These are phyloP conservation scores for Brassica incana DNA, from an alignment of 345 rosid species.

Conservation along the genomic window DNA sequence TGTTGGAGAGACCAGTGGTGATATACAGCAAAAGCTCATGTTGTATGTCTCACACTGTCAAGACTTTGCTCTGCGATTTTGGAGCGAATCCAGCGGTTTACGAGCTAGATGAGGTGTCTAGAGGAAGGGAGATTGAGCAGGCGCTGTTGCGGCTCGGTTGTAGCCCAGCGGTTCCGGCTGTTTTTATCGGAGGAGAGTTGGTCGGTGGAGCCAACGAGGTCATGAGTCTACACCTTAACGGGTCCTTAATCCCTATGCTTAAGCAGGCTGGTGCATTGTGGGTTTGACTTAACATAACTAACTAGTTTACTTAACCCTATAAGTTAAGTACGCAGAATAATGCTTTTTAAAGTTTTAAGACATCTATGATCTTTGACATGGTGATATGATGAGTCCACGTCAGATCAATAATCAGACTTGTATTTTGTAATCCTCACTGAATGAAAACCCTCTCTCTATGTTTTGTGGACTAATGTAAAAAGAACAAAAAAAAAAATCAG, in stretches of 20 bases:
- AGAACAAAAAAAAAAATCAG: neutral
- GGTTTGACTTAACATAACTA: constrained; percentile 47
- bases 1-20: constrained; percentile 79
- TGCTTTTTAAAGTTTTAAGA: neutral
- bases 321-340: constrained; percentile 32
- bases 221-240: constrained; percentile 84
- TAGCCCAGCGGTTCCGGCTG: constrained; percentile 63
- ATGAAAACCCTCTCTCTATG: neutral
- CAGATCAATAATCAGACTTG: neutral
- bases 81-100: constrained; percentile 72
- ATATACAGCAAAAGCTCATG: constrained; percentile 81
- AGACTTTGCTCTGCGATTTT: constrained; percentile 61
- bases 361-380: constrained; percentile 30
- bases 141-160: constrained; percentile 69
- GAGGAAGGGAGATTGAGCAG: constrained; percentile 78
- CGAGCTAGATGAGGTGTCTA: constrained; percentile 68
- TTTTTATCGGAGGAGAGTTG: constrained; percentile 81
- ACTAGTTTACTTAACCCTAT: constrained; percentile 26
- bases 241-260: constrained; percentile 76
- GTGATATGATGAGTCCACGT: constrained; percentile 23
- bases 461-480: constrained; percentile 15
- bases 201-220: constrained; percentile 85
- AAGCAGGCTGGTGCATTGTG: constrained; percentile 79
- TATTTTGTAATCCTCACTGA: neutral
- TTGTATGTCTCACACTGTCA: constrained; percentile 81